Conservation (phyloP, 2,329 filamentous ascomycete genomes). For the Pseudopyricularia javanii region DNA sequence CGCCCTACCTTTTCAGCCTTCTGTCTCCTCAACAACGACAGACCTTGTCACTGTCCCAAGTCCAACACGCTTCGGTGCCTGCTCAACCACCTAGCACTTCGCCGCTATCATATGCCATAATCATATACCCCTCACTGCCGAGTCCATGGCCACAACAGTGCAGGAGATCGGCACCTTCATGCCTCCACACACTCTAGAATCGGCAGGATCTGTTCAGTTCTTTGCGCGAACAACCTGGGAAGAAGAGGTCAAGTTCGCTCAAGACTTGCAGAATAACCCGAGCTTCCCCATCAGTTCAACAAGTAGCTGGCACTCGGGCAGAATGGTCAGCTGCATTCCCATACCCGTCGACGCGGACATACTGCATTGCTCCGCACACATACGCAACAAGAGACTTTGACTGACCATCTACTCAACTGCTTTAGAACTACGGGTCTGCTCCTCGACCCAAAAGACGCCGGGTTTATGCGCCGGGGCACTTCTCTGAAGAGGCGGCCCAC, state of each 20-base stretch:
- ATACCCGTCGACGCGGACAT: background rate
- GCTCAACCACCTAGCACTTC: too few relatives aligned
- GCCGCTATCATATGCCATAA: background rate
- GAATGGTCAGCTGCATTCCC: background rate
- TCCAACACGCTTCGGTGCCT: too few relatives aligned
- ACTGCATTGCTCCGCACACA: background rate
- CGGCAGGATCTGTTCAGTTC: background rate
- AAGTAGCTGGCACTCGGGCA: background rate
- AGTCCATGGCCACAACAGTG: background rate
- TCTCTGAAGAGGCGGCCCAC: conserved; percentile 20
- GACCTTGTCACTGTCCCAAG: too few relatives aligned
- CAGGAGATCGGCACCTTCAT: background rate
- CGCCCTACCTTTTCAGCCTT: too few relatives aligned
- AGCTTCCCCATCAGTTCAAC: background rate
- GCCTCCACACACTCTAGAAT: background rate
- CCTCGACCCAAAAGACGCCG: conserved; percentile 31
- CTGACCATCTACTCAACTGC: background rate
- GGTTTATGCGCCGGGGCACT: conserved; percentile 24
- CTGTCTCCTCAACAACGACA: too few relatives aligned
- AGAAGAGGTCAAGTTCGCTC: background rate
- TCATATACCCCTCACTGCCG: background rate
- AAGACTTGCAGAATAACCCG: background rate
- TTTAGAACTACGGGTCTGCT: background rate
- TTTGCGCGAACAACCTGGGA: background rate
- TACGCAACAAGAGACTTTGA: too few relatives aligned